Evolutionary conservation across 2,329 filamentous ascomycete genomes (phyloP), one percentile per base, ranked within the genome.

Genomic region (Aspergillus ibericus): DNA sequence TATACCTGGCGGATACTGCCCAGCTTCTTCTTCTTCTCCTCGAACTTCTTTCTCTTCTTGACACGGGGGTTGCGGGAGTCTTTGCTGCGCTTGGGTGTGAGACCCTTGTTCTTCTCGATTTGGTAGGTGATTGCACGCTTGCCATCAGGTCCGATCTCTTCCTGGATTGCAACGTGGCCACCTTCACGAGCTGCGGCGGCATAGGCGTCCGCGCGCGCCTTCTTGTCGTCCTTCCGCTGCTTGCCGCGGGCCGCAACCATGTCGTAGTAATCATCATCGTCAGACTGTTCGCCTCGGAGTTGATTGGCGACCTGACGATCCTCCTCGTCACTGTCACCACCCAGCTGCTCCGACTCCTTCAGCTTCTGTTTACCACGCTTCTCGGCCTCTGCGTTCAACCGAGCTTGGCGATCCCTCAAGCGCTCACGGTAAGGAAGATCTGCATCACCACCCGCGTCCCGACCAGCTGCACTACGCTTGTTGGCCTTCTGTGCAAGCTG

Each of bases 1-100:
- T 93, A 98, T 13, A 91, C 82, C 8, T 90, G 85, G 80, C 90
- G 91, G 81, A 93, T 91, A 72, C 89, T 93, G 70, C 86, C 87
- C 72, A 98, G 78, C 83, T 98, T 97, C 90, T 97, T 98, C 85
- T 93, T 90, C 84, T 96, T 97, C 76, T 92, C 89, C 73, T 96
- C 92, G 75, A 87, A 99, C 86, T 92, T 92, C 86, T 92, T 92
- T 78, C 92, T 87, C 89, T 97, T 98, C 89, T 98, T 99, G 65
- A 98, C 93, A 75, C 95, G 84, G 35, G 95, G 93, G 79, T 99
- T 99, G 63, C 93, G 83, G 59, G 92, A 89, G 68, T 96, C 93
- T 86, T 99, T 98, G 83, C 90, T 96, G 63, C 93, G 84, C 77
- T 90, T 89, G 48, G 93, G 92, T 59, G 91, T 88, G 63, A 99